Conservation (phyloP, 495 filamentous ascomycete species). For the Haplographium delicatum region DNA sequence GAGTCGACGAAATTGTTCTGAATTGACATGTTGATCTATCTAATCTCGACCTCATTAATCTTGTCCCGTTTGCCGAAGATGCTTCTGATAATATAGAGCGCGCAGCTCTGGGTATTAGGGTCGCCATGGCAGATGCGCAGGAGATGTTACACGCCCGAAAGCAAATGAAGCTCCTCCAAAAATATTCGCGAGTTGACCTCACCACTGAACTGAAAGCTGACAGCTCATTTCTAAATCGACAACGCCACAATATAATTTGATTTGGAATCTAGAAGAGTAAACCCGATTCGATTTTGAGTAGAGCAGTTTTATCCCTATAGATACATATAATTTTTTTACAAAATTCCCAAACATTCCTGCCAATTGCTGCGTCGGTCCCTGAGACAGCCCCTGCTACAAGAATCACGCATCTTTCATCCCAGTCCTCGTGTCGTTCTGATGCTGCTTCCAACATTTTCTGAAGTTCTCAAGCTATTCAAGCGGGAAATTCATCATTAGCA, state of each 20-base stretch:
- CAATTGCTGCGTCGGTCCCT: neutral
- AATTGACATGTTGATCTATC: neutral
- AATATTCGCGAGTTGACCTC: no score
- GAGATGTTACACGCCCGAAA: no score
- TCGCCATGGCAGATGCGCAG: conserved; percentile 20
- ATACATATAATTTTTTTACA: conserved; percentile 3
- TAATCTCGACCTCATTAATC: neutral
- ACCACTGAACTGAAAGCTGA: no score
- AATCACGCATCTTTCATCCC: conserved; percentile 58
- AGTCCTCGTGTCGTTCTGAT: conserved; percentile 84
- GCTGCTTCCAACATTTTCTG: conserved; percentile 84
- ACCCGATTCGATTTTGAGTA: neutral
- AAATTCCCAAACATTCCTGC: neutral
- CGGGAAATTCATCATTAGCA: neutral
- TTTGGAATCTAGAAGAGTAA: neutral
- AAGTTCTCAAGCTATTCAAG: conserved; percentile 80
- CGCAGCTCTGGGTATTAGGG: conserved; percentile 16
- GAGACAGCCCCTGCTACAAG: neutral
- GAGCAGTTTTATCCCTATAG: neutral
- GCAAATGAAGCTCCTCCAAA: no score
- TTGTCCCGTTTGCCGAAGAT: neutral
- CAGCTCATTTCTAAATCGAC: conserved; percentile 2
- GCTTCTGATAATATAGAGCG: conserved; percentile 16
- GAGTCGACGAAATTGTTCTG: neutral
- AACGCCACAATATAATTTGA: conserved; percentile 7